These are phyloP conservation scores for Amyloporia xantha DNA, from an alignment of 768 basidiomycete genomes.

Conservation along the genomic window DNA sequence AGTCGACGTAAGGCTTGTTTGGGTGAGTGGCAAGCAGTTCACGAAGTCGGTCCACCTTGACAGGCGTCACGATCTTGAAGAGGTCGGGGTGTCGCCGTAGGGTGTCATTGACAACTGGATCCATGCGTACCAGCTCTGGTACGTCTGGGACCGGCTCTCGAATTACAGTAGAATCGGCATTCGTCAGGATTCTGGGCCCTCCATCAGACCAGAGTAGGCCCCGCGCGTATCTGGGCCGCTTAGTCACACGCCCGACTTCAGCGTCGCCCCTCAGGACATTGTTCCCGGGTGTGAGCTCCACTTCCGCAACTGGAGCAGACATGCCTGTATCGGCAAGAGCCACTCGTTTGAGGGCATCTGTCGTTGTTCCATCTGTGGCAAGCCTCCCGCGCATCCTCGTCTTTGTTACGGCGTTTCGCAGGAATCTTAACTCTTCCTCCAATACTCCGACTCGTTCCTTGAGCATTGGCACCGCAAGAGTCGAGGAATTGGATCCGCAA, in stretches of 20 bases:
- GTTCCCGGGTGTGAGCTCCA: not conserved
- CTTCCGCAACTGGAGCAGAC: slow-evolving; percentile 13
- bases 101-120: slow-evolving; percentile 16
- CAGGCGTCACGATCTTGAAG: slow-evolving; percentile 31
- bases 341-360: slow-evolving; percentile 20
- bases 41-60: slow-evolving; percentile 29
- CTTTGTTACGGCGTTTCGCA: not conserved
- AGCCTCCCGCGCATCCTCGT: slow-evolving; percentile 1
- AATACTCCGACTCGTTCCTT: not conserved
- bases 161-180: slow-evolving; percentile 8
- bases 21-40: slow-evolving; percentile 27
- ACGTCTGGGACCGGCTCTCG: slow-evolving; percentile 12
- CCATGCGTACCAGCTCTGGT: slow-evolving; percentile 5
- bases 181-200: slow-evolving; percentile 13
- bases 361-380: slow-evolving; percentile 23
- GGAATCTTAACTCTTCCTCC: not conserved
- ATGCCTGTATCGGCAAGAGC: no score
- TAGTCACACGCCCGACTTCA: not conserved
- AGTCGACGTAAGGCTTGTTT: slow-evolving; percentile 31
- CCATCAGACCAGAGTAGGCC: slow-evolving; percentile 12
- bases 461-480: not conserved
- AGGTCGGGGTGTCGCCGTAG: slow-evolving; percentile 24
- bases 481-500: slow-evolving; percentile 4
- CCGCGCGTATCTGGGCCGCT: slow-evolving; percentile 11
- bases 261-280: slow-evolving; percentile 2